These are phyloP conservation scores for Fusarium chuoi DNA, from an alignment of 2,329 filamentous ascomycete species.

Conservation along the genomic window DNA sequence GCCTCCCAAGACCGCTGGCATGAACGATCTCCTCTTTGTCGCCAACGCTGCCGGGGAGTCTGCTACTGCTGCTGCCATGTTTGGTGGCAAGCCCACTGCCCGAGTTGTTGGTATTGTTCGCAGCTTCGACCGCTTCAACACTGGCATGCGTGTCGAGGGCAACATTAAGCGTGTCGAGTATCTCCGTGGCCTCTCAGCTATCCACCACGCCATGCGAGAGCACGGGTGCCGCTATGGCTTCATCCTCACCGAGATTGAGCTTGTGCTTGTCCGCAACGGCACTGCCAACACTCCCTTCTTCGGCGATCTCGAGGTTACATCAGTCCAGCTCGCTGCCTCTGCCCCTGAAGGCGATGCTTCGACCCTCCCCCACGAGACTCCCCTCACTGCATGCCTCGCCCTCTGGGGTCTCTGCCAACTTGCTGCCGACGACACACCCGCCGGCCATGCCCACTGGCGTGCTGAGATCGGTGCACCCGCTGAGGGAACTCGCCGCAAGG, in stretches of 20 bases:
- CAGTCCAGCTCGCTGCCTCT: constrained; percentile 65
- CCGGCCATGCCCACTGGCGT: constrained; percentile 70
- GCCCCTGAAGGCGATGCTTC: constrained; percentile 44
- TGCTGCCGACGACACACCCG: constrained; percentile 65
- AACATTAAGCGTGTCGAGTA: constrained; percentile 90
- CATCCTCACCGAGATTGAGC: constrained; percentile 95
- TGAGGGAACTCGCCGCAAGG: constrained; percentile 76
- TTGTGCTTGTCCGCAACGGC: constrained; percentile 88
- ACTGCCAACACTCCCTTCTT: constrained; percentile 79
- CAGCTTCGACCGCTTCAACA: constrained; percentile 94
- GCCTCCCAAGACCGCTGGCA: constrained; percentile 48
- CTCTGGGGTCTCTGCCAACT: constrained; percentile 83
- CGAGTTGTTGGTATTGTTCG: constrained; percentile 88
- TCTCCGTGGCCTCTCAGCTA: constrained; percentile 83
- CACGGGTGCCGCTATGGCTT: constrained; percentile 94
- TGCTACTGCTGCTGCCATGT: constrained; percentile 64
- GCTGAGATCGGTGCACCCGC: constrained; percentile 80
- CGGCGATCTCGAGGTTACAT: constrained; percentile 83
- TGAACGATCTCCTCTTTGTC: constrained; percentile 70
- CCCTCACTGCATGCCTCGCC: constrained; percentile 76
- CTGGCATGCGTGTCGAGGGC: constrained; percentile 87
- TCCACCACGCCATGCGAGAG: constrained; percentile 93
- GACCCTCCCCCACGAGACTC: constrained; percentile 52
- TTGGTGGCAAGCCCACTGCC: constrained; percentile 59
- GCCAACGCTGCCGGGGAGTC: constrained; percentile 69